Evolutionary conservation across 345 rosid species (phyloP), one percentile per base, ranked within the genome.

Genomic region (Cardiospermum halicacabum): DNA sequence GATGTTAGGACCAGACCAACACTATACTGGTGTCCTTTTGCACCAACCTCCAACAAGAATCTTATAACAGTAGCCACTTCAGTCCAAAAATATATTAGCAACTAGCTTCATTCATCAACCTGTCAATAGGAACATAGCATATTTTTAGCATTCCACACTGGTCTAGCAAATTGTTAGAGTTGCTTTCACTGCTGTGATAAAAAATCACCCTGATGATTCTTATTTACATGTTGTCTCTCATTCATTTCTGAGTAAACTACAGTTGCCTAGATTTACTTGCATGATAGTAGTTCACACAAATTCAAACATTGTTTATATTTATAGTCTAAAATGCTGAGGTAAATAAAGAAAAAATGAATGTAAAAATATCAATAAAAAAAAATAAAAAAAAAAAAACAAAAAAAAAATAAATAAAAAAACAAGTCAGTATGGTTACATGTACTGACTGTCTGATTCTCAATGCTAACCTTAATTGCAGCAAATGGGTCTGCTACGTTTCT

Each of bases 1-100:
- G 53, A 64, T 30, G 58, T 39, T 62, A 36, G 49, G 62, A 61
- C 60, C 11, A 58, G 62, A 61, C 60, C 11, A 58, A 65, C 32
- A 2, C 57, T 32, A 70, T 70, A 50, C 51, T 42, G 24, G 18
- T 54, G 48, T 32, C 56, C 25, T 58, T 30, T 36, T 48, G 36
- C 49, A 6, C 22, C 49, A 50, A 22, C 40, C 43, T 49, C 19
- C 32, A 69, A 37, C 27, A 56, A 45, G 25, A 56, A 60, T 64
- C 69, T 9, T 22, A 66, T 32, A 51, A n/a, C 27, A 51, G 49
- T 72, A 31, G 43, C 53, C 49, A 53, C 60, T 36, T 27, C 28
- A 32, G 67, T 53, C 69, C 48, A 64, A 27, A 65, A 56, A 40
- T 15, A 37, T 37, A 40, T 36, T 60, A 58, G 25, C 66, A 60